phyloP scores from a whole-genome alignment of 352 stramenopile species.

The Globisporangium irregulare region DNA sequence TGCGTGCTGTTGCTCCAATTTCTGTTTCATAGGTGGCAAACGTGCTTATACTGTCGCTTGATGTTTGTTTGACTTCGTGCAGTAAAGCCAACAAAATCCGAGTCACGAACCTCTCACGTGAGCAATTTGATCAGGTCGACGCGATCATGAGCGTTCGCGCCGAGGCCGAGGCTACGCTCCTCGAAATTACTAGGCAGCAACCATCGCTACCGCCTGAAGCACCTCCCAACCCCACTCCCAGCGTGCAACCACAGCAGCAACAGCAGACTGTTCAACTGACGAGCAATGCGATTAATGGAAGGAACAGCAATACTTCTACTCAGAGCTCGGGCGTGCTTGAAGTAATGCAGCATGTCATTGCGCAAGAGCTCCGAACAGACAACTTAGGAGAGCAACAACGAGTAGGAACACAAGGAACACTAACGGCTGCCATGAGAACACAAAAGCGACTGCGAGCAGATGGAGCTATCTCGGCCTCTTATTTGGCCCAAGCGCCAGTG shows the following conservation, averaged over 20 bases:
- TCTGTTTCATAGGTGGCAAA: not conserved
- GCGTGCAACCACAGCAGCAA: not conserved
- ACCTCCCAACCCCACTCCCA: not conserved
- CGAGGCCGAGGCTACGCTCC: not conserved
- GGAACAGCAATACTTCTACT: not conserved
- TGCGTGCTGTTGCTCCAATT: not conserved
- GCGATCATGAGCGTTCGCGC: slow-evolving; percentile 27
- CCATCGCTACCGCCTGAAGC: not conserved
- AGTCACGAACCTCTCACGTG: slow-evolving; percentile 35
- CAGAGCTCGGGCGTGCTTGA: not conserved
- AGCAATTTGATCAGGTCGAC: slow-evolving; percentile 41
- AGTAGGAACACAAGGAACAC: not conserved
- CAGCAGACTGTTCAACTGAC: not conserved
- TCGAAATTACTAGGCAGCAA: not conserved
- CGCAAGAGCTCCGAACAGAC: not conserved
- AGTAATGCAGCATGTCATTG: not conserved
- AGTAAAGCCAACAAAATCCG: slow-evolving; percentile 37
- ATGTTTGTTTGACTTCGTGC: not conserved
- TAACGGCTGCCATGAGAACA: not conserved
- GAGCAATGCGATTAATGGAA: not conserved
- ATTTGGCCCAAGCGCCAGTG: not conserved
- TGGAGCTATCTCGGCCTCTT: too few species aligned
- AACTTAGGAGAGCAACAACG: not conserved
- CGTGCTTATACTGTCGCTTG: not conserved
- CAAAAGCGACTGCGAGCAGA: slow-evolving; percentile 9